Base-by-base conservation (phyloP, 2,329 filamentous ascomycete genomes). In the Apiospora saccharicola region DNA sequence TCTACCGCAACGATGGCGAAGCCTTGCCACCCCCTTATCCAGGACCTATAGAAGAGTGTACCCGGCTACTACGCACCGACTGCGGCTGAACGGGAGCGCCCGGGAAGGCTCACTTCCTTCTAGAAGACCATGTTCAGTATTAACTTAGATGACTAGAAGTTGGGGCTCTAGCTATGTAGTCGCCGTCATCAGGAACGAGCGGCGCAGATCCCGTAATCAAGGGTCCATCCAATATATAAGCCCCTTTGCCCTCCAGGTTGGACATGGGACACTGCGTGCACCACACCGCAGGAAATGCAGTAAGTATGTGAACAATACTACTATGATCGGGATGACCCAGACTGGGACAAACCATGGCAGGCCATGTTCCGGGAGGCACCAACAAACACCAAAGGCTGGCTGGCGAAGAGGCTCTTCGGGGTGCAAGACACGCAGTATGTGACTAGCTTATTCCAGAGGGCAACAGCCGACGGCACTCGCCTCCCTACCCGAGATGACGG, bases 401-500 rank as follows among this genome's bases (percentile, higher is more conserved):
- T 41, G 53, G 37, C 30, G 53, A 61, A 37, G 30, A 22, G 26
- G n/a, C 53, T n/a, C 46, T n/a, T 49, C 46, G 22, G n/a, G n/a
- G 46, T 49, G 46, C n/a, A 49, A 22, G 46, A n/a, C 46, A 49
- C 46, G 46, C 46, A n/a, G n/a, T 10, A 5, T 16, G 26, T 57
- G 51, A 41, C 37, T 19, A 57, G 30, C 26, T 30, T 57, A 26
- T 19, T 57, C 37, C 37, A 41, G 7, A 49, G n/a, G 19, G 46
- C n/a, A n/a, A 49, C 46, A n/a, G 22, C 46, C 46, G 46, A 10
- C 19, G 46, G 46, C 37, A 41, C 46, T 47, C 46, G 19, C 46
- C 22, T 22, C 46, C 30, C 53, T 37, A n/a, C 57, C 57, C 57
- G 57, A 16, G 57, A 64, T n/a, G 57, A 41, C 19, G 57, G 57